Conservation (phyloP, 768 basidiomycete species). For the Boletellus emodensis region DNA sequence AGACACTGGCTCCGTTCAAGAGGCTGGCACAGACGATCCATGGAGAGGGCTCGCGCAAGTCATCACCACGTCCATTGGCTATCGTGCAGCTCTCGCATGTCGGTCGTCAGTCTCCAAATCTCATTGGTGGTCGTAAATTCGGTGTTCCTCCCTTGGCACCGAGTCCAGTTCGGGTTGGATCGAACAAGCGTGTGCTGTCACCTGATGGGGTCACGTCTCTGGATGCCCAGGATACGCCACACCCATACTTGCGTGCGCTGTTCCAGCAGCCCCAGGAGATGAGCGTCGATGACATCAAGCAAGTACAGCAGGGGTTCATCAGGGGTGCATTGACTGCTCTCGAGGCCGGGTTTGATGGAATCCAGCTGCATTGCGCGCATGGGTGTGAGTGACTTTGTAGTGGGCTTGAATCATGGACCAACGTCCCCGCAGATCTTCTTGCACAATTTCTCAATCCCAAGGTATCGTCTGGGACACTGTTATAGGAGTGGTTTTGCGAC, state of each 20-base stretch:
- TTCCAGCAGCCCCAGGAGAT: conserved; percentile 66
- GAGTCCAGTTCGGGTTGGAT: conserved; percentile 53
- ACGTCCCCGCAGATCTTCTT: conserved; percentile 54
- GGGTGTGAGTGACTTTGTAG: conserved; percentile 57
- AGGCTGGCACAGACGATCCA: conserved; percentile 51
- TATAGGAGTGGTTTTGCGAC: conserved; percentile 8
- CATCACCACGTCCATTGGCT: conserved; percentile 36
- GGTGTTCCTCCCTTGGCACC: conserved; percentile 67
- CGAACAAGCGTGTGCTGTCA: conserved; percentile 12
- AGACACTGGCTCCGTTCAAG: conserved; percentile 47
- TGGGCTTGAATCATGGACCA: background rate
- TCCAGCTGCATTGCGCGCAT: conserved; percentile 82
- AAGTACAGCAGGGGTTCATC: conserved; percentile 60
- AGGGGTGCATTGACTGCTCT: conserved; percentile 61
- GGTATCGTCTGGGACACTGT: conserved; percentile 33
- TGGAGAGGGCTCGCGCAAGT: conserved; percentile 18
- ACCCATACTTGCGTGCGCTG: conserved; percentile 35
- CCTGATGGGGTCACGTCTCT: conserved; percentile 2
- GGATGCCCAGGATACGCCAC: conserved; percentile 9
- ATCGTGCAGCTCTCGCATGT: conserved; percentile 83
- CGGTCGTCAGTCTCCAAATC: conserved; percentile 77
- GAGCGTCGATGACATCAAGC: conserved; percentile 55
- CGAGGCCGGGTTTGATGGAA: conserved; percentile 76
- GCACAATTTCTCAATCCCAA: conserved; percentile 75
- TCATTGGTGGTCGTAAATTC: conserved; percentile 63